Percentiles rank a stretch among this genome's conserved stretches.
phyloP scores from a whole-genome alignment of 306 rosid genomes.

The Herpetospermum pedunculosum region DNA sequence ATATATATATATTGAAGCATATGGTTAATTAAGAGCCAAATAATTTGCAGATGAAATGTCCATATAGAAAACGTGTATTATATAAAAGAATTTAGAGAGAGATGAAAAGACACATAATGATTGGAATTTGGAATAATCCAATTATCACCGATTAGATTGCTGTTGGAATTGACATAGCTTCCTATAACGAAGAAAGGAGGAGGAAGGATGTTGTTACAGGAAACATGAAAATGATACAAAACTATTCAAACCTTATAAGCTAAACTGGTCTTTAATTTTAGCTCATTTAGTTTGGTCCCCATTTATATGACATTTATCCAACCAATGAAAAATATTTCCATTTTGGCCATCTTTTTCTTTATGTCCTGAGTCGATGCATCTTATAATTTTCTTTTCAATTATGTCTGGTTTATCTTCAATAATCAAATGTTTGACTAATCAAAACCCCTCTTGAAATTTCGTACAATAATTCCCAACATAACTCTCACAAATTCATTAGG shows the following conservation, averaged over 20 bases:
- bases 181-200: not conserved
- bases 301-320: constrained; percentile 5
- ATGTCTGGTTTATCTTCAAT: not conserved
- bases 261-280: not conserved
- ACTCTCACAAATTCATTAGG: not conserved
- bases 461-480: not conserved
- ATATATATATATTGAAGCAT: not conserved
- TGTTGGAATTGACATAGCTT: constrained; percentile 6
- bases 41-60: not conserved
- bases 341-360: not conserved
- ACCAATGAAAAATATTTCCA: not conserved
- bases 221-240: constrained; percentile 1
- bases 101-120: not conserved
- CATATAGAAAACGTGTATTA: not conserved
- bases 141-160: not conserved
- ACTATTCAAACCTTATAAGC: constrained; percentile 1
- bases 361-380: constrained; percentile 1
- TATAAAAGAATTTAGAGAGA: not conserved
- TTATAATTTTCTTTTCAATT: not conserved
- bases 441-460: not conserved
- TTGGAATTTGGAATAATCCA: not conserved
- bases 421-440: not conserved
- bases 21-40: not conserved
- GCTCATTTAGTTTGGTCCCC: not conserved
- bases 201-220: not conserved